Base-by-base conservation (phyloP, 2,329 filamentous ascomycete species). In the Colletotrichum sp. region DNA sequence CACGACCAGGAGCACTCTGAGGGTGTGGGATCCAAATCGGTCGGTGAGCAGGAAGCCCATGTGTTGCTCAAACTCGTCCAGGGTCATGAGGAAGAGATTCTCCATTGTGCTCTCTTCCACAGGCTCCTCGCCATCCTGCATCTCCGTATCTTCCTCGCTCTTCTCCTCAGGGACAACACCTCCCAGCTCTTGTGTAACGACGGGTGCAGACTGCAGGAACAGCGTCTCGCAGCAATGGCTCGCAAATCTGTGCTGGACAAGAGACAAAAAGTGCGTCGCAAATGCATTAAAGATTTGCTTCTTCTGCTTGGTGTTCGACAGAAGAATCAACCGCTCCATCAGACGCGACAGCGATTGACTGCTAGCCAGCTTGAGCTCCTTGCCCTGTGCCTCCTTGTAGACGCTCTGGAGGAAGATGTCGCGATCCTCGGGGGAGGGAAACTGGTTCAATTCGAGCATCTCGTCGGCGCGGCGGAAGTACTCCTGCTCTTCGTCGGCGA, bases 161-260 rank as follows among this genome's bases (percentile, higher is more conserved):
- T 87, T 87, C 18, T 83, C 83, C 48, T 87, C 86, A 36, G 87
- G 76, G n/a, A 83, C 83, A 79, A 81, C 87, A 59, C 82, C 90
- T 21, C 76, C 76, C 83, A 95, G 85, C 84, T 98, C 96, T 76
- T 93, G 88, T 16, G 94, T 94, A 48, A 98, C 94, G 13, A 94
- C 86, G 1, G 94, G 93, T 0, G 96, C 96, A 3, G 95, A 94
- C 78, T 94, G 92, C 64, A 96, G 88, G 83, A 99, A 98, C 36
- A 99, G 89, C 30, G 95, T 95, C 86, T 99, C 97, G 83, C 96
- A 98, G 85, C 96, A 98, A 87, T 99, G 97, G 76, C 96, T 98
- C 7, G 97, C 97, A 81, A 99, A 99, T 21, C 97, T 94, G 85
- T 99, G 97, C 83, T 97, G 96, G 67, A 98, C 93, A 32, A 99